Evolutionary conservation across 345 rosid species (phyloP).

Genomic region (Lumnitzera littorea): DNA sequence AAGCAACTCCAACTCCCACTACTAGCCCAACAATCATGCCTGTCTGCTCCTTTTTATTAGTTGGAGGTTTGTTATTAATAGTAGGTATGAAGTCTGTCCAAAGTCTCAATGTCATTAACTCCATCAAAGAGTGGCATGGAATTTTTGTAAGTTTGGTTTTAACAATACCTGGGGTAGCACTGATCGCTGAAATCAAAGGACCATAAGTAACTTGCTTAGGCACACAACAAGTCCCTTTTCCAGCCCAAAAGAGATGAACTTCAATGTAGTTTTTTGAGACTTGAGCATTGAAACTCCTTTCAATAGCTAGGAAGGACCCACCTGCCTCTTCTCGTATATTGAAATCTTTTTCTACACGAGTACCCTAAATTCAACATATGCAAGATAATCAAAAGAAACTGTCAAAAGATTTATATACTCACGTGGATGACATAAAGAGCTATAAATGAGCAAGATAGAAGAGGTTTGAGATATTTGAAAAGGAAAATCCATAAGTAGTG

Average conservation of each 20-base stretch:
- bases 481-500: not conserved
- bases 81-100: constrained; percentile 61
- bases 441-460: too few species aligned
- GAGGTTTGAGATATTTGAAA: too few species aligned
- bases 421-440: not conserved
- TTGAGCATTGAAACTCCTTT: constrained; percentile 11
- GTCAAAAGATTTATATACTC: not conserved
- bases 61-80: constrained; percentile 42
- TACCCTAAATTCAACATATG: constrained; percentile 27
- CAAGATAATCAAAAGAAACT: not conserved
- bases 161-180: constrained; percentile 47
- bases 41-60: constrained; percentile 23
- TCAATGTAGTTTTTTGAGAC: constrained; percentile 26
- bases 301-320: constrained; percentile 18
- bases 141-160: not conserved
- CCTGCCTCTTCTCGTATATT: constrained; percentile 30
- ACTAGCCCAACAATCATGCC: constrained; percentile 49
- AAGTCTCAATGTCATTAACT: constrained; percentile 10
- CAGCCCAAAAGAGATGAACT: constrained; percentile 41
- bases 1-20: constrained; percentile 36
- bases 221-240: constrained; percentile 32
- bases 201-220: constrained; percentile 31
- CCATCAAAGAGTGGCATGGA: not conserved
- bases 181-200: constrained; percentile 42
- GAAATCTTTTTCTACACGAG: constrained; percentile 39